Conservation (phyloP, 1,284 basidiomycete species). For the Polyporus tsugae region DNA sequence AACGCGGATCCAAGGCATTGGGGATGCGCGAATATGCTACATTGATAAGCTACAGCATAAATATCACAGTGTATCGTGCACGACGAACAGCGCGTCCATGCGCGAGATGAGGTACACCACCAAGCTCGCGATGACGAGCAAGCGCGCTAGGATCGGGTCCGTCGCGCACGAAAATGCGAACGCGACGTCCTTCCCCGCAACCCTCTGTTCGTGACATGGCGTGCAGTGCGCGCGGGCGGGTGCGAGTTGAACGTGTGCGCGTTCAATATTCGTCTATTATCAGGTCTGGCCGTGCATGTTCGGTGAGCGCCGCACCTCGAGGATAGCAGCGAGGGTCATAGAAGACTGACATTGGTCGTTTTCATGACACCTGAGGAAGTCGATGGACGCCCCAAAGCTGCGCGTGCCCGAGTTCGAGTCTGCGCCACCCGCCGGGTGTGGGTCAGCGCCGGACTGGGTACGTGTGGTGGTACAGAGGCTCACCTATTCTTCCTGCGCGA, state of each 20-base stretch:
- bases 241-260: neutral
- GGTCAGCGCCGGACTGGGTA: neutral
- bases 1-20: neutral
- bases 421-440: neutral
- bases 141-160: conserved; percentile 19
- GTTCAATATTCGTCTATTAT: conserved; percentile 12
- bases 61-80: neutral
- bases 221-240: neutral
- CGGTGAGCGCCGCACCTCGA: conserved; percentile 21
- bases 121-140: conserved; percentile 16
- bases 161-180: conserved; percentile 16
- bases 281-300: neutral
- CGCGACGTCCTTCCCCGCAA: conserved; percentile 6
- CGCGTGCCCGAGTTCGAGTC: conserved; percentile 21
- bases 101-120: conserved; percentile 19
- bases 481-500: conserved; percentile 14
- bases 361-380: conserved; percentile 3
- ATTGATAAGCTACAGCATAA: neutral
- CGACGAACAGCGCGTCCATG: conserved; percentile 13
- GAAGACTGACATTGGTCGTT: conserved; percentile 8
- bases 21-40: neutral
- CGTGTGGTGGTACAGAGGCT: neutral
- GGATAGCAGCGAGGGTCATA: neutral
- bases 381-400: conserved; percentile 16
- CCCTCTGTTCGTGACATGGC: neutral